Base-by-base conservation (phyloP, 345 rosid species). In the Nasturtium officinale region DNA sequence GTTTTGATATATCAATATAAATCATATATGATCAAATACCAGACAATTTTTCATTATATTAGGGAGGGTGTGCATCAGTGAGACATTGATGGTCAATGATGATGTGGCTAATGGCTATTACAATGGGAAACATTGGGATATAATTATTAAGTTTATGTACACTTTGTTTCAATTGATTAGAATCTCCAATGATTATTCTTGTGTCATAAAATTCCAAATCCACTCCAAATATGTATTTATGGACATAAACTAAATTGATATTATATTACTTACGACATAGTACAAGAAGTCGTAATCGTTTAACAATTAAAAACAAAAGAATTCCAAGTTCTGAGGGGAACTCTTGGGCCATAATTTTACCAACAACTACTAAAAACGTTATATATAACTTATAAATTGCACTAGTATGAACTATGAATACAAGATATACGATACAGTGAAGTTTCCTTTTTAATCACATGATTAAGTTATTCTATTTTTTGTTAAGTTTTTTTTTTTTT, bases 1-100 rank as follows among this genome's bases (percentile, higher is more conserved):
- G 43, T 54, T 40, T 54, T 28, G 7, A 28, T 3, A 38, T 9
- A 11, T 38, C 43, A 11, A 37, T 35, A 18, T 33, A 52, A 37
- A 67, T 1, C n/a, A n/a, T 1, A 37, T 60, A 37, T 18, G 42
- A 52, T 10, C 1, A 61, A 3, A 21, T 7, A 21, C 32, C 20
- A 50, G 48, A 17, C 46, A 15, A 47, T 70, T 33, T n/a, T 47
- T 23, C 66, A 35, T 35, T 57, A 57, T 69, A 46, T 16, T 23
- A 21, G 16, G 30, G 60, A 48, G 60, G 28, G n/a, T n/a, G 33
- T 23, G 42, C 61, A 72, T 21, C 43, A 61, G 21, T 26, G 63
- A 62, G 76, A 63, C 70, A 63, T 42, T 53, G 43, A 72, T 63
- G 76, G 5, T 46, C 59, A 55, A 56, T 35, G 71, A 73, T 73